Conservation (phyloP, 768 basidiomycete genomes). For the Suillus bovinus region DNA sequence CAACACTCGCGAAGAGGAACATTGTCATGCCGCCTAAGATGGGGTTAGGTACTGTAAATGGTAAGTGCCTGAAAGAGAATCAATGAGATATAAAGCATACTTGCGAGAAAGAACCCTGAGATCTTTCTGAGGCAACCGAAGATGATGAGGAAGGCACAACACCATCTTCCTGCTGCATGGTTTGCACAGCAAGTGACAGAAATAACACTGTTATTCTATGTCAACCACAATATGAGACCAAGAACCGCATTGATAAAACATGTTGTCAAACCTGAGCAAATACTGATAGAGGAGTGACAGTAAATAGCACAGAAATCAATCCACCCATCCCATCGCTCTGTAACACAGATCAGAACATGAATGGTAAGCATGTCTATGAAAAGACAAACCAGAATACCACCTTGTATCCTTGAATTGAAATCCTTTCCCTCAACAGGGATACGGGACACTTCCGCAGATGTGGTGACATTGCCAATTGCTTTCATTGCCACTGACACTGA, state of each 20-base stretch:
- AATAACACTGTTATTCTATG: conserved; percentile 80
- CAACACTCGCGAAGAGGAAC: conserved; percentile 80
- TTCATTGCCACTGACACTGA: conserved; percentile 77
- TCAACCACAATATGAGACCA: not conserved
- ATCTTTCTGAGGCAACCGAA: conserved; percentile 82
- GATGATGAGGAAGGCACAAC: conserved; percentile 75
- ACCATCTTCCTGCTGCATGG: conserved; percentile 75
- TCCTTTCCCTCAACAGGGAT: conserved; percentile 70
- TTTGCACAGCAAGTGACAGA: conserved; percentile 85
- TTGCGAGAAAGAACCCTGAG: conserved; percentile 81
- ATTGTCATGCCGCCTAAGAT: conserved; percentile 87
- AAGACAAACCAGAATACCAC: conserved; percentile 64
- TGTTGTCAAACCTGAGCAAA: conserved; percentile 57
- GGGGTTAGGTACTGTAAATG: conserved; percentile 61
- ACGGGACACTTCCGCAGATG: conserved; percentile 79
- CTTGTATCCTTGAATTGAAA: conserved; percentile 83
- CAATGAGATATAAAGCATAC: conserved; percentile 29
- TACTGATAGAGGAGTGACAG: conserved; percentile 75
- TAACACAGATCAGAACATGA: not conserved
- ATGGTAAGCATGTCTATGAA: not conserved
- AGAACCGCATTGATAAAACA: not conserved
- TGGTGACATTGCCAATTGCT: conserved; percentile 83
- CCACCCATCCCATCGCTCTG: conserved; percentile 81
- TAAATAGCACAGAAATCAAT: conserved; percentile 60
- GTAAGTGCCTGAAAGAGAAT: not conserved